Percentiles rank a stretch among this genome's conserved stretches.
These are phyloP conservation scores for Allomyces macrogynus DNA, from an alignment of 192 early-diverging fungal species.

Conservation along the genomic window DNA sequence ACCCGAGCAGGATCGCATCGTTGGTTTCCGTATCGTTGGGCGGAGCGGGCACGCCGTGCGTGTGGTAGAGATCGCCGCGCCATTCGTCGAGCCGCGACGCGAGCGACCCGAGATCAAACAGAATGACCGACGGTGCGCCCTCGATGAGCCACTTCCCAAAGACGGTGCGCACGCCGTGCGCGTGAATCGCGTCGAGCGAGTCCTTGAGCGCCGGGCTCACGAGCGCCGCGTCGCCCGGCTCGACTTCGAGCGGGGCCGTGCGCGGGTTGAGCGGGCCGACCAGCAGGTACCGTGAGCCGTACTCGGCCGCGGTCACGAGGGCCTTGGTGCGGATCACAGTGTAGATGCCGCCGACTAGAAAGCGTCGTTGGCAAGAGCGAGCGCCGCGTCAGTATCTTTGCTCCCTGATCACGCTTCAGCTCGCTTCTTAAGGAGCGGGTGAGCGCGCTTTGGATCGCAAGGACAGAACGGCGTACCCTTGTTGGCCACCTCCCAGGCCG, in stretches of 20 bases:
- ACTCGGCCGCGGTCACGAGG: slow-evolving; percentile 82
- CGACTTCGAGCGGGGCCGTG: slow-evolving; percentile 78
- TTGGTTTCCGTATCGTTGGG: slow-evolving; percentile 83
- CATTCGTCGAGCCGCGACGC: slow-evolving; percentile 71
- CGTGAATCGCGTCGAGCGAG: slow-evolving; percentile 46
- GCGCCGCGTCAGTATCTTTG: too few relatives aligned
- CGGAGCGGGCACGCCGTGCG: slow-evolving; percentile 73
- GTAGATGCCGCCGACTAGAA: slow-evolving; percentile 88
- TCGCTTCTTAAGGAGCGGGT: too few relatives aligned
- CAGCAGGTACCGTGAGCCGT: slow-evolving; percentile 78
- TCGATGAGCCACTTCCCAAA: slow-evolving; percentile 93
- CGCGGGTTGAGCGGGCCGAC: slow-evolving; percentile 77
- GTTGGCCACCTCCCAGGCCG: slow-evolving; percentile 96
- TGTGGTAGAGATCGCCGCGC: slow-evolving; percentile 87
- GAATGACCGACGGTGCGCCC: slow-evolving; percentile 67
- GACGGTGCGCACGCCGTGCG: slow-evolving; percentile 54
- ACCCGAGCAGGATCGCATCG: slow-evolving; percentile 85
- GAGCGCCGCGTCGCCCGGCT: slow-evolving; percentile 39
- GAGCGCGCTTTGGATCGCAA: too few relatives aligned
- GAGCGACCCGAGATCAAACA: slow-evolving; percentile 55
- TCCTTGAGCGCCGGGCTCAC: slow-evolving; percentile 40
- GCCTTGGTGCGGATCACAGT: slow-evolving; percentile 95
- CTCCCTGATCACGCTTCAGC: too few relatives aligned
- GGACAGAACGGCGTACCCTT: slow-evolving; percentile 36
- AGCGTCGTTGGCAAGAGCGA: too few relatives aligned